Evolutionary conservation across 352 stramenopile genomes (phyloP).

Genomic region (Phytophthora sp.): DNA sequence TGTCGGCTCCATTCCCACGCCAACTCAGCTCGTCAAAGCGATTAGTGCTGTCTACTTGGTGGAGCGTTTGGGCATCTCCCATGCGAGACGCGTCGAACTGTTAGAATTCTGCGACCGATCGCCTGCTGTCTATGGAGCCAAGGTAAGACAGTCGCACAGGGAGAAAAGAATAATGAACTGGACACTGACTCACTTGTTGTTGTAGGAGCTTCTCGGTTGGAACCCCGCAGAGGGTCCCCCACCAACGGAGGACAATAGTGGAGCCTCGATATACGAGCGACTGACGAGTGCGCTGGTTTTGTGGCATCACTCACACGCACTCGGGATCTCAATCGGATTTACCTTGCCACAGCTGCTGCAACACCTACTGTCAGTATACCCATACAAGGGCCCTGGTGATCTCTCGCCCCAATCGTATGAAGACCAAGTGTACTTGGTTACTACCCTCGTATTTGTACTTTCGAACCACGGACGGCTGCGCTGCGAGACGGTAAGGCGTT

Average conservation of each 20-base stretch:
- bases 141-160: conserved; percentile 30
- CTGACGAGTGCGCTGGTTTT: conserved; percentile 75
- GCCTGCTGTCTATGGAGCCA: conserved; percentile 54
- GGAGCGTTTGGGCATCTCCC: conserved; percentile 72
- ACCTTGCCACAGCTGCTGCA: conserved; percentile 75
- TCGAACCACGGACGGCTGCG: conserved; percentile 79
- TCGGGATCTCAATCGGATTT: conserved; percentile 71
- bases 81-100: conserved; percentile 68
- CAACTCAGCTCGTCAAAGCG: conserved; percentile 60
- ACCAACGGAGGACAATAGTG: conserved; percentile 41
- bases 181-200: background rate
- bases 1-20: conserved; percentile 42
- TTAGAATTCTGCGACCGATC: conserved; percentile 64
- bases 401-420: conserved; percentile 72
- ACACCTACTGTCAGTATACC: conserved; percentile 77
- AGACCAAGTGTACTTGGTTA: conserved; percentile 84
- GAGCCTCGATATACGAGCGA: conserved; percentile 52
- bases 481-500: conserved; percentile 62
- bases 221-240: conserved; percentile 54
- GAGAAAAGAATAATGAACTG: background rate
- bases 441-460: conserved; percentile 89
- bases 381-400: conserved; percentile 79
- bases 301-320: conserved; percentile 66
- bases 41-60: conserved; percentile 76
- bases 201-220: conserved; percentile 84